A percentile compares a stretch with the other conserved stretches of the same genome.
phyloP scores from a whole-genome alignment of 2,329 filamentous ascomycete genomes.

The Mycosphaerella arachidis region DNA sequence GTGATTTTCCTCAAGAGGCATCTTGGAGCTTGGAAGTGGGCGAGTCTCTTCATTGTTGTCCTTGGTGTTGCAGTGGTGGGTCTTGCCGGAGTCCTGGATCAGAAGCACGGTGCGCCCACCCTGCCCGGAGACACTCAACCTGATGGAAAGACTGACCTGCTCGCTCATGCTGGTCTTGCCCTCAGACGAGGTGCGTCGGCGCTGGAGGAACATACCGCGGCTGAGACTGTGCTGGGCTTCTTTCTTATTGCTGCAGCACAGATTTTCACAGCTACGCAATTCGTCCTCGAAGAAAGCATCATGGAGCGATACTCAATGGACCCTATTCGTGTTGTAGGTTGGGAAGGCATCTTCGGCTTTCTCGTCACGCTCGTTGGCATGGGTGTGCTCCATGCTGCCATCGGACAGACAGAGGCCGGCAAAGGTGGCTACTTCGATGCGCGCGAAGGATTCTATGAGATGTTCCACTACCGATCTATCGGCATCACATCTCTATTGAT shows the following conservation, averaged over 20 bases:
- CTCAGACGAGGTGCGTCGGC: slow-evolving; percentile 35
- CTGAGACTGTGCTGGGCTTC: slow-evolving; percentile 74
- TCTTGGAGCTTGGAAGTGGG: slow-evolving; percentile 86
- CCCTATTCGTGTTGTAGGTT: slow-evolving; percentile 86
- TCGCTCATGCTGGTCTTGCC: slow-evolving; percentile 12
- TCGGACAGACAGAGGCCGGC: slow-evolving; percentile 72
- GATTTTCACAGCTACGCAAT: slow-evolving; percentile 94
- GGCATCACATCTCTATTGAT: slow-evolving; percentile 77
- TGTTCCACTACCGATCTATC: slow-evolving; percentile 67
- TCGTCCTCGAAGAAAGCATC: slow-evolving; percentile 92
- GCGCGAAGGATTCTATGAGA: slow-evolving; percentile 75
- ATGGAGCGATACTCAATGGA: slow-evolving; percentile 74
- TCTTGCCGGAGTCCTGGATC: slow-evolving; percentile 80
- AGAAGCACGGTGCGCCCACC: slow-evolving; percentile 45
- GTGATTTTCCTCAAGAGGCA: slow-evolving; percentile 80
- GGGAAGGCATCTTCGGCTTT: slow-evolving; percentile 94
- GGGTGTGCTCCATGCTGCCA: slow-evolving; percentile 68
- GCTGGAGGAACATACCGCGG: slow-evolving; percentile 49
- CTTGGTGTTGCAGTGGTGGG: slow-evolving; percentile 85
- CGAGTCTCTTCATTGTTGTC: slow-evolving; percentile 80
- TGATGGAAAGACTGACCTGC: slow-evolving; percentile 23
- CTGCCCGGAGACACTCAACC: slow-evolving; percentile 29
- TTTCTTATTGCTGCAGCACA: slow-evolving; percentile 89
- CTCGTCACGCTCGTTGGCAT: slow-evolving; percentile 72
- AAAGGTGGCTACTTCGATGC: slow-evolving; percentile 85